Evolutionary conservation across 371 early-diverging fungal species (phyloP), one percentile per base, ranked within the genome.

Genomic region (Gilbertella persicaria): DNA sequence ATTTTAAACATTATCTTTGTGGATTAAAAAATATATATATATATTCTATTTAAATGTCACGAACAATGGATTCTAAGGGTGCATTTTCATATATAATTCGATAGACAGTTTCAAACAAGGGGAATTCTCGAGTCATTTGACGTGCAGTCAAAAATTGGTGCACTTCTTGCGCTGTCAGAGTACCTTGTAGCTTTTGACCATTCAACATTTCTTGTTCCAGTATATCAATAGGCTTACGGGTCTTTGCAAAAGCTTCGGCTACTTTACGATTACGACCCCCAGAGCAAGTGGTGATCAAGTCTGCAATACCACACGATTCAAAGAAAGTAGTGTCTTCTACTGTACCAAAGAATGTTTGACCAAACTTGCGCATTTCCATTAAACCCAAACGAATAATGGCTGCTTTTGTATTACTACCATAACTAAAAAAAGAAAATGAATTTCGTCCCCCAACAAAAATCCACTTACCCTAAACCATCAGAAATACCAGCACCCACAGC

Each of bases 181-280:
- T 92, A 42, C 99, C 99, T 71, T 99, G 99, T 38, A 99, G 79
- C 73, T 99, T 98, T 61, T 99, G 99, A 25, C 98, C 99, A 59
- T 95, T 93, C 55, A 99, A 82, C 68, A 94, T 66, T 60, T 95
- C 93, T 29, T 78, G 62, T 66, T 99, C 99, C 19, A 99, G 82
- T 46, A 81, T 85, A 38, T 92, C 90, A 69, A 99, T 91, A 4
- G 93, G 82, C 73, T 94, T 93, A 42, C 93, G 91, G 10, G 93
- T 94, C 52, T 67, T 69, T 17, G 91, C 96, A 70, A 88, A 88
- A 0, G 94, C 96, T 65, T 96, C 96, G 4, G 95, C 95, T 12
- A 96, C 87, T 51, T 86, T 87, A 42, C 96, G 85, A 81, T 99
- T 99, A 52, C 99, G 89, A 8, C 99, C 99, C 52, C 93, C 94